These are phyloP conservation scores for Rhizophagus prolifer DNA, from an alignment of 192 early-diverging fungal species.

Conservation along the genomic window DNA sequence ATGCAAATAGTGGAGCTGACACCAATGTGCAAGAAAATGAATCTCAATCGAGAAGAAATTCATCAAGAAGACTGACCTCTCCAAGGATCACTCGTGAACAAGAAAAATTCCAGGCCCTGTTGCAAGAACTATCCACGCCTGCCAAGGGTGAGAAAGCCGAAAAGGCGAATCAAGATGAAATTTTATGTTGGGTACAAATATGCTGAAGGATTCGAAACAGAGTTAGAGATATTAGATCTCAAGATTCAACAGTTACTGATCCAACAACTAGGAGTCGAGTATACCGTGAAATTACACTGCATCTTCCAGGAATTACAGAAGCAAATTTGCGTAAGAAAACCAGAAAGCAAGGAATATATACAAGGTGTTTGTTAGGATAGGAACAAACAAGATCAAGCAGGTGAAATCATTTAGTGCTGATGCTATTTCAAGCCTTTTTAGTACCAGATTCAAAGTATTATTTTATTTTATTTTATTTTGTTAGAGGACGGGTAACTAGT, in stretches of 20 bases:
- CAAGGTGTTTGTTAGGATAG: neutral
- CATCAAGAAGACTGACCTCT: too few species aligned
- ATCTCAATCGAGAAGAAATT: too few species aligned
- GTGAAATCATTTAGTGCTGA: neutral
- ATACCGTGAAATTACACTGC: neutral
- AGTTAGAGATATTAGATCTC: neutral
- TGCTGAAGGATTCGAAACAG: neutral
- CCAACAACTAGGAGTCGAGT: neutral
- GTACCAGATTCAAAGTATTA: neutral
- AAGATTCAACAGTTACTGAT: neutral
- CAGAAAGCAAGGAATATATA: neutral
- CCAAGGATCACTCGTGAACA: too few species aligned
- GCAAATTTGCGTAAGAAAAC: constrained; percentile 1
- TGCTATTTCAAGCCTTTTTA: neutral
- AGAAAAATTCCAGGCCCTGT: too few species aligned
- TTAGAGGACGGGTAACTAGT: too few species aligned
- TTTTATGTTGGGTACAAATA: constrained; percentile 5
- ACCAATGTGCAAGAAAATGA: too few species aligned
- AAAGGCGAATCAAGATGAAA: neutral
- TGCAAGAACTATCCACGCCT: too few species aligned
- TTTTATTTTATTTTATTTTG: too few species aligned
- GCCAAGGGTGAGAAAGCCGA: neutral
- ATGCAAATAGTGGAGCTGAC: too few species aligned
- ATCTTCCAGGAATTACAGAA: neutral
- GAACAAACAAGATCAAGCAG: neutral